A percentile compares a stretch with the other conserved stretches of the same genome.
These are phyloP conservation scores for Fragaria ananassa DNA, from an alignment of 306 rosid species.

Conservation along the genomic window DNA sequence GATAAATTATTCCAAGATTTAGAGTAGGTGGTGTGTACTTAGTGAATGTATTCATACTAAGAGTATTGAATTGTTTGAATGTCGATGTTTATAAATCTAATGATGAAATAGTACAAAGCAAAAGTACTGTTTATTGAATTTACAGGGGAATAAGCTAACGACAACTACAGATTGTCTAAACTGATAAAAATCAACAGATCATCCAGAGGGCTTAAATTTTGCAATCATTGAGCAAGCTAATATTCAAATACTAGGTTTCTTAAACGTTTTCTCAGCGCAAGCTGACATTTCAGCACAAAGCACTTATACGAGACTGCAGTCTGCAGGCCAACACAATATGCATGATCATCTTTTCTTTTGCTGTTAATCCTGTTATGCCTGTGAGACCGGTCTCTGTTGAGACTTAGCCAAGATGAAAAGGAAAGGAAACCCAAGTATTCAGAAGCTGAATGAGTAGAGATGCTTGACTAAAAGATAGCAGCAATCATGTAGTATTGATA, in stretches of 20 bases:
- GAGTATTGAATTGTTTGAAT: neutral
- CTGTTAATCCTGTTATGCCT: too few species aligned
- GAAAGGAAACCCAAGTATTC: too few species aligned
- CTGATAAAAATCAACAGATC: neutral
- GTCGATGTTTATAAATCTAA: neutral
- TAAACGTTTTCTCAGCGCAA: neutral
- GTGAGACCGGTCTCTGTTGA: too few species aligned
- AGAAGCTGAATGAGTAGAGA: too few species aligned
- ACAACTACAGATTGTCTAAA: neutral
- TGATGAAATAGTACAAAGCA: neutral
- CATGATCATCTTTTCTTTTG: too few species aligned
- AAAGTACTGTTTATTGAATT: neutral
- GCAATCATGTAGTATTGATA: too few species aligned
- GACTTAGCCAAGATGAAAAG: too few species aligned
- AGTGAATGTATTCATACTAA: neutral
- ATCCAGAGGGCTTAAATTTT: neutral
- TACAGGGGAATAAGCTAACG: neutral
- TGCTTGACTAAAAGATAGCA: too few species aligned
- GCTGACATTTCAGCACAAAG: neutral
- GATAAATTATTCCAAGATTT: constrained; percentile 33
- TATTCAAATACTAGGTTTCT: too few species aligned
- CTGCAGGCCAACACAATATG: neutral
- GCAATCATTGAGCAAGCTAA: too few species aligned
- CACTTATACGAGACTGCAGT: neutral
- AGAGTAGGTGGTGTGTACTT: constrained; percentile 21